Base-by-base conservation (phyloP, 2,329 filamentous ascomycete species). In the Neofusicoccum cordaticola region DNA sequence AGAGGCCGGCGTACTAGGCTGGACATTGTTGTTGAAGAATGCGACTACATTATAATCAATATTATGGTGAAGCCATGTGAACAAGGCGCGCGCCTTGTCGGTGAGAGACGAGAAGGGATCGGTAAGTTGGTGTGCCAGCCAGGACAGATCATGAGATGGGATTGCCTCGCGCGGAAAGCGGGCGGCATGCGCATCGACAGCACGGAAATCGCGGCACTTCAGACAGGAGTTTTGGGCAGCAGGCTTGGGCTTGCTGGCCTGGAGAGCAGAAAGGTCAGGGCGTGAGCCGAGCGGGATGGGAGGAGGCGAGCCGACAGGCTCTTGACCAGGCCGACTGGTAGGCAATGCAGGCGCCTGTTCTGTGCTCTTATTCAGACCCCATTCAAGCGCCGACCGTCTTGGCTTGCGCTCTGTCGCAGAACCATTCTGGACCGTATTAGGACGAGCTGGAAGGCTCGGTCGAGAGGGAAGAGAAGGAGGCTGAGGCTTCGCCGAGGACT, bases 31-130 rank as follows among this genome's bases (percentile, higher is more conserved):
- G 64, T 84, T 86, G 73, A 96, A 96, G 80, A 97, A 96, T 27
- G 88, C 85, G 31, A 86, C 83, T 0, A 88, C 87, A 74, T 98
- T 92, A 75, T 98, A 99, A 52, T 84, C 84, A 65, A 99, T 88
- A 71, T 98, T 98, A 77, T 98, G 89, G 77, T 98, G 94, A 45
- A 93, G 87, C 95, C 95, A 99, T 1, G 91, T 92, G 74, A 98
- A 98, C 66, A 99, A 91, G 2, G 88, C 92, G 34, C 95, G 86
- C 2, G 95, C 94, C 79, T 97, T 97, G 77, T 98, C 94, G 0
- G 94, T 97, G 1, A 82, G 80, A 0, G 92, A 97, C 0, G 87
- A 79, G 73, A 98, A 97, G 0, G 90, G 90, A 3, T 84, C 82
- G 65, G 92, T 96, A 19, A 98, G 85, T 60, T 90, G 86, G 60